These are phyloP conservation scores for Drechslerella stenobrocha DNA, from an alignment of 2,329 filamentous ascomycete species.

Conservation along the genomic window DNA sequence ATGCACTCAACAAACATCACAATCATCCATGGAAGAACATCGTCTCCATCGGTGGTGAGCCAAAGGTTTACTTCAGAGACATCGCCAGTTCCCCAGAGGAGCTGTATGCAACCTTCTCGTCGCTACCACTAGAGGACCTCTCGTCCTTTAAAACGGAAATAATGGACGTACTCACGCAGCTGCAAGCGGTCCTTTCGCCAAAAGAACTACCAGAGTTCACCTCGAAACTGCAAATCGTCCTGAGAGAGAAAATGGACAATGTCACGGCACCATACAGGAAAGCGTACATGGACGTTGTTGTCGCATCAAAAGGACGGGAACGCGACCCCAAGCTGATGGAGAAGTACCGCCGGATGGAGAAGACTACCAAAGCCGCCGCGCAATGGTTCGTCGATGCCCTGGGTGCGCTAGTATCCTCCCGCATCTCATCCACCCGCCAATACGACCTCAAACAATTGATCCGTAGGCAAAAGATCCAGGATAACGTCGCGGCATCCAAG, in stretches of 20 bases:
- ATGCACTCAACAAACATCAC: background rate
- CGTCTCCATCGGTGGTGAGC: conserved; percentile 41
- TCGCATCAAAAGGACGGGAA: conserved; percentile 18
- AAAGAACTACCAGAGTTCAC: conserved; percentile 40
- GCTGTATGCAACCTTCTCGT: conserved; percentile 26
- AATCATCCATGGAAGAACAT: conserved; percentile 34
- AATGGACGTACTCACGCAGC: conserved; percentile 32
- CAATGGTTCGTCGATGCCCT: conserved; percentile 47
- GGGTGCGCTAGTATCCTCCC: conserved; percentile 28
- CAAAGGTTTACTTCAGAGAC: conserved; percentile 27
- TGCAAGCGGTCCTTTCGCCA: conserved; percentile 28
- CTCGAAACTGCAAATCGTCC: conserved; percentile 25
- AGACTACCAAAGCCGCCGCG: conserved; percentile 31
- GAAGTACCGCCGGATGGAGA: conserved; percentile 33
- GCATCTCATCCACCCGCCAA: conserved; percentile 41
- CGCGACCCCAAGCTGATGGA: conserved; percentile 43
- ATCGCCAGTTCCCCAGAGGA: conserved; percentile 24
- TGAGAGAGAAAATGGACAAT: conserved; percentile 34
- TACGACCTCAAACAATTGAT: conserved; percentile 48
- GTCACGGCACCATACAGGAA: conserved; percentile 27
- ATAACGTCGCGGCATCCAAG: conserved; percentile 40
- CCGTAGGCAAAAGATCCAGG: conserved; percentile 39
- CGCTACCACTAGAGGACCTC: conserved; percentile 29
- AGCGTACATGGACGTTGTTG: conserved; percentile 28
- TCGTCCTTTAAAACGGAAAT: conserved; percentile 36